Evolutionary conservation across 805 yeast genomes (phyloP), one percentile per base, ranked within the genome.

Genomic region (Ogataea neopini): DNA sequence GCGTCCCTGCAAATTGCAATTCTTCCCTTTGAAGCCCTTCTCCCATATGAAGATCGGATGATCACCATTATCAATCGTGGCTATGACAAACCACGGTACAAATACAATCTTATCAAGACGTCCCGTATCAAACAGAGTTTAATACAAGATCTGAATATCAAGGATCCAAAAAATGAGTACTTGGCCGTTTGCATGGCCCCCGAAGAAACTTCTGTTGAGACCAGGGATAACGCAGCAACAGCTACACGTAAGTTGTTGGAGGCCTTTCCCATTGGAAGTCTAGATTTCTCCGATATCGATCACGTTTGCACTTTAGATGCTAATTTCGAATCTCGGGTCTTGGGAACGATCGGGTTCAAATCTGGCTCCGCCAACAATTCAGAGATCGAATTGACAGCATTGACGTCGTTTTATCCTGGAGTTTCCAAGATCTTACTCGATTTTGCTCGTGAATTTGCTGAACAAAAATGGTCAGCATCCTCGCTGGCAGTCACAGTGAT

Each of bases 361-460:
- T 66, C 67, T n/a, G n/a, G n/a, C n/a, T n/a, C n/a, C 11, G 18
- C 30, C 5, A 33, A 34, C 8, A 4, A 28, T 9, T 25, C 15
- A 11, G 56, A 52, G 11, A 58, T 59, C n/a, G 83, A 77, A 52
- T 44, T 81, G 9, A 79, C 86, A 0, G 76, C 75, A 6, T 74
- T 76, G 49, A 74, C 83, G 0, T 77, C 86, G 0, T 79, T 75
- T 47, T 66, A 71, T 54, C 74, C 75, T 17, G 59, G 62, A n/a
- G 44, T 68, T 10, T 58, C 73, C 1, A 44, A 46, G 3, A 44
- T 67, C 10, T 50, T 64, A 52, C 39, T 61, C 41, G 40, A 44
- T 4, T 52, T 51, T 32, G 40, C 53, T 8, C 61, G 58, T 28
- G 18, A 37, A 5, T 52, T 52, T 47, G 47, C 52, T 2, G 36